These are phyloP conservation scores for Coriaria nepalensis DNA, from an alignment of 306 rosid genomes.

Conservation along the genomic window DNA sequence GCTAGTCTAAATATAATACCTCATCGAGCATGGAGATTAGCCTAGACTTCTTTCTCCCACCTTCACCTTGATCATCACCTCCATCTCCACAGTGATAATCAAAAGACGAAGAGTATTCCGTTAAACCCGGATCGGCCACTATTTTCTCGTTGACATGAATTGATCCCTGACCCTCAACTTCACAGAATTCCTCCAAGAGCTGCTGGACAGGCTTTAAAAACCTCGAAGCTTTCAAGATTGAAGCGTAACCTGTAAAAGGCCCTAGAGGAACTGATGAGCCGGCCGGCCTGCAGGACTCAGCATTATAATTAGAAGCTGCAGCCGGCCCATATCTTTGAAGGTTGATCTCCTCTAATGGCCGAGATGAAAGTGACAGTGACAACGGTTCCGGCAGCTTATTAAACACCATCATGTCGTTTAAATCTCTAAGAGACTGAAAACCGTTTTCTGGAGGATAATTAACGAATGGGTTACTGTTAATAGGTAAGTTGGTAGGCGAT, in stretches of 20 bases:
- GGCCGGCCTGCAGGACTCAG: slow-evolving; percentile 2
- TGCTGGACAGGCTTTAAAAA: slow-evolving; percentile 63
- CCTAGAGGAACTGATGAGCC: slow-evolving; percentile 13
- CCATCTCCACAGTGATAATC: not conserved
- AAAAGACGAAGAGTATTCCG: slow-evolving; percentile 20
- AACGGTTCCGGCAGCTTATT: slow-evolving; percentile 49
- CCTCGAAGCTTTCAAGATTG: slow-evolving; percentile 54
- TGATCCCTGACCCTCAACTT: slow-evolving; percentile 26
- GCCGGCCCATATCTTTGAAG: slow-evolving; percentile 38
- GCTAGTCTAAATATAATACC: slow-evolving; percentile 21
- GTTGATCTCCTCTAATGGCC: slow-evolving; percentile 18
- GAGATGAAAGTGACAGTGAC: slow-evolving; percentile 56
- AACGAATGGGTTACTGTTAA: slow-evolving; percentile 28
- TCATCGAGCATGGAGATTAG: slow-evolving; percentile 61
- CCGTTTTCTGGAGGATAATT: slow-evolving; percentile 9
- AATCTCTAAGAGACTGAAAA: slow-evolving; percentile 23
- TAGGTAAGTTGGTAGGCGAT: slow-evolving; percentile 16
- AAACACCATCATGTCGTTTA: slow-evolving; percentile 24
- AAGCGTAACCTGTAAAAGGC: slow-evolving; percentile 51
- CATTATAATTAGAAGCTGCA: slow-evolving; percentile 9
- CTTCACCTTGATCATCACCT: slow-evolving; percentile 19
- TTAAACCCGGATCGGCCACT: slow-evolving; percentile 25
- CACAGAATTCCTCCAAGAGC: slow-evolving; percentile 46
- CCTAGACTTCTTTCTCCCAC: slow-evolving; percentile 38
- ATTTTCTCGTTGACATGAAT: slow-evolving; percentile 9